Percentiles rank a stretch among this genome's conserved stretches.
phyloP scores from a whole-genome alignment of 2,329 filamentous ascomycete genomes.

The Plenodomus tracheiphilus region DNA sequence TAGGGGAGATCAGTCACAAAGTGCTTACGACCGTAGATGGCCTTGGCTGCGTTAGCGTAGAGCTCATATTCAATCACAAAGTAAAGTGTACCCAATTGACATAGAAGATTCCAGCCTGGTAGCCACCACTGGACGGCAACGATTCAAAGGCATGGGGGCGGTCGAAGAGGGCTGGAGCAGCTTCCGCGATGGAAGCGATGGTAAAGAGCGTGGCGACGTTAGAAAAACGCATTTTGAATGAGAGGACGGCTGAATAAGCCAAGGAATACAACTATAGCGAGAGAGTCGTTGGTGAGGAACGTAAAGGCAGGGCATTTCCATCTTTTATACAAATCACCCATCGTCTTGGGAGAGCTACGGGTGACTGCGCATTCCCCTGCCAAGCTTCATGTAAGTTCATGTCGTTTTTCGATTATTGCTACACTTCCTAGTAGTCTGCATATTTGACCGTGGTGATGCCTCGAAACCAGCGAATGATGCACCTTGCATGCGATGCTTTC shows the following conservation, averaged over 20 bases:
- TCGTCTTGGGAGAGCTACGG: not conserved
- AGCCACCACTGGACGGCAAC: constrained; percentile 44
- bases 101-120: constrained; percentile 70
- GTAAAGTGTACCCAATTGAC: constrained; percentile 61
- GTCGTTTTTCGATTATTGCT: constrained; percentile 1
- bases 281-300: constrained; percentile 1
- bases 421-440: constrained; percentile 7
- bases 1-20: constrained; percentile 79
- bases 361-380: not conserved
- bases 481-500: not conserved
- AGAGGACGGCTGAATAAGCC: constrained; percentile 22
- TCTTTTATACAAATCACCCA: constrained; percentile 1
- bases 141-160: constrained; percentile 7
- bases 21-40: constrained; percentile 83
- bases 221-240: constrained; percentile 27
- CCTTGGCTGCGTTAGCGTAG: constrained; percentile 48
- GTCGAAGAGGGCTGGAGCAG: constrained; percentile 10
- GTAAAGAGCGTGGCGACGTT: constrained; percentile 22
- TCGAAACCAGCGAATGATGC: constrained; percentile 4
- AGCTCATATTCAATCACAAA: not conserved
- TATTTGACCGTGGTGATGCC: constrained; percentile 11
- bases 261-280: constrained; percentile 9
- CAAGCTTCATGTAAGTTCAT: constrained; percentile 1
- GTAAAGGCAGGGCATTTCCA: not conserved
- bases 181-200: constrained; percentile 18